phyloP scores from a whole-genome alignment of 139 green algal genomes.

The Picocystis salinarum region DNA sequence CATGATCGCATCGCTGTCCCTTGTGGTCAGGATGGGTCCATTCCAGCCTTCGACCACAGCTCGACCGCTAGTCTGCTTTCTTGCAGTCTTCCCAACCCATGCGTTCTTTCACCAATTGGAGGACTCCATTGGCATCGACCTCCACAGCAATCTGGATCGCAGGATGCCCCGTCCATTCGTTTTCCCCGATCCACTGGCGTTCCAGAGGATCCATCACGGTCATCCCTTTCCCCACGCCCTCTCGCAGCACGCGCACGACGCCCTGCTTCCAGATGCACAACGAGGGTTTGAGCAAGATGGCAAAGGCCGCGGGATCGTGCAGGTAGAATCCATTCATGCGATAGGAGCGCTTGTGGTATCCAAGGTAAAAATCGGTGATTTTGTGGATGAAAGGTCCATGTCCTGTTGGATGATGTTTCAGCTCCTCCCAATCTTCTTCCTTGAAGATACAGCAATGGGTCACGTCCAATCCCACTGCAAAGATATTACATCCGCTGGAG shows the following conservation, averaged over 20 bases:
- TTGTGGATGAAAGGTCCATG: slow-evolving; percentile 34
- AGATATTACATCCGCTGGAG: slow-evolving; percentile 7
- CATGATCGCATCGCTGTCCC: too few species aligned
- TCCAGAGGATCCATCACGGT: slow-evolving; percentile 36
- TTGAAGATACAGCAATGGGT: slow-evolving; percentile 31
- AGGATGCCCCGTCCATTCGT: slow-evolving; percentile 31
- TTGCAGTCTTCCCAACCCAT: too few species aligned
- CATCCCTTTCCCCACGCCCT: slow-evolving; percentile 28
- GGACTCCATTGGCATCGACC: slow-evolving; percentile 13
- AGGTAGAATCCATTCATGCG: slow-evolving; percentile 29
- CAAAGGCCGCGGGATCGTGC: slow-evolving; percentile 47
- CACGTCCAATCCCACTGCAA: slow-evolving; percentile 45
- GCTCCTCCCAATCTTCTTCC: slow-evolving; percentile 11
- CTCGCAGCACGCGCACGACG: slow-evolving; percentile 25
- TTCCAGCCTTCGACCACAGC: too few species aligned
- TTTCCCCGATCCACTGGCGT: slow-evolving; percentile 25
- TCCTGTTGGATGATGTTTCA: slow-evolving; percentile 20
- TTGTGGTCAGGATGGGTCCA: too few species aligned
- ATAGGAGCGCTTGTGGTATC: slow-evolving; percentile 37
- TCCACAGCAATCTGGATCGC: slow-evolving; percentile 27
- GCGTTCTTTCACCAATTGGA: slow-evolving; percentile 13
- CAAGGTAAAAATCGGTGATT: slow-evolving; percentile 47
- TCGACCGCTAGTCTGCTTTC: too few species aligned
- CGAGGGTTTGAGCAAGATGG: slow-evolving; percentile 31
- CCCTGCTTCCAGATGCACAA: slow-evolving; percentile 42